Conservation (phyloP, 2,329 filamentous ascomycete species). For the Colletotrichum filicis region DNA sequence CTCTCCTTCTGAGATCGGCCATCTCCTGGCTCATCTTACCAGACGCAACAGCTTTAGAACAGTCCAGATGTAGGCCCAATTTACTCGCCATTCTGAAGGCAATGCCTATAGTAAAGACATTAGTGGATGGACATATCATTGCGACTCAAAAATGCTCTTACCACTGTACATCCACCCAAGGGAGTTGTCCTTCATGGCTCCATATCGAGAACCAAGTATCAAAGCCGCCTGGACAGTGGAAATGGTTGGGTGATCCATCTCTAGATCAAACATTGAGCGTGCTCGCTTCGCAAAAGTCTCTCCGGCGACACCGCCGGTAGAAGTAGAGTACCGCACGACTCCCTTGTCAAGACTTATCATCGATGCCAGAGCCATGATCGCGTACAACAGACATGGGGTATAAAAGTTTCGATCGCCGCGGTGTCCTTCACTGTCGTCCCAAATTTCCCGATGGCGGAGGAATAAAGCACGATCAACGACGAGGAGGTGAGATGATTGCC, state of each 20-base stretch:
- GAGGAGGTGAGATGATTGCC: conserved; percentile 17
- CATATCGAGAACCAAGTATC: conserved; percentile 17
- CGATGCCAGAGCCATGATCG: conserved; percentile 16
- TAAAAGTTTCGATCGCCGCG: conserved; percentile 1
- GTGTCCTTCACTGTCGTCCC: conserved; percentile 17
- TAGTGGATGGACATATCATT: not conserved
- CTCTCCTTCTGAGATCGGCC: conserved; percentile 11
- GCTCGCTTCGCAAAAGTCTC: conserved; percentile 20
- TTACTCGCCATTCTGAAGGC: conserved; percentile 19
- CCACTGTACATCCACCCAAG: conserved; percentile 27
- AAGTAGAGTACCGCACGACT: conserved; percentile 20
- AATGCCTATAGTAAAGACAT: conserved; percentile 1
- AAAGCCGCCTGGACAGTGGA: conserved; percentile 22
- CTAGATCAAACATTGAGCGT: not conserved
- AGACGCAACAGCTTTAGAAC: conserved; percentile 10
- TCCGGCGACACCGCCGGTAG: not conserved
- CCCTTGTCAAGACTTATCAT: conserved; percentile 31
- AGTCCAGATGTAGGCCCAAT: conserved; percentile 14
- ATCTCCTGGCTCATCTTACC: not conserved
- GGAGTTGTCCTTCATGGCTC: not conserved
- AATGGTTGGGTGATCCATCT: conserved; percentile 7
- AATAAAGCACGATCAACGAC: conserved; percentile 17
- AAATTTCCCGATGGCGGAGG: conserved; percentile 6
- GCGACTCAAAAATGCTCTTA: not conserved
- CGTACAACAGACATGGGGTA: conserved; percentile 10